Evolutionary conservation across 1,284 basidiomycete species (phyloP).

Genomic region (Apiotrichum akiyoshidainum): DNA sequence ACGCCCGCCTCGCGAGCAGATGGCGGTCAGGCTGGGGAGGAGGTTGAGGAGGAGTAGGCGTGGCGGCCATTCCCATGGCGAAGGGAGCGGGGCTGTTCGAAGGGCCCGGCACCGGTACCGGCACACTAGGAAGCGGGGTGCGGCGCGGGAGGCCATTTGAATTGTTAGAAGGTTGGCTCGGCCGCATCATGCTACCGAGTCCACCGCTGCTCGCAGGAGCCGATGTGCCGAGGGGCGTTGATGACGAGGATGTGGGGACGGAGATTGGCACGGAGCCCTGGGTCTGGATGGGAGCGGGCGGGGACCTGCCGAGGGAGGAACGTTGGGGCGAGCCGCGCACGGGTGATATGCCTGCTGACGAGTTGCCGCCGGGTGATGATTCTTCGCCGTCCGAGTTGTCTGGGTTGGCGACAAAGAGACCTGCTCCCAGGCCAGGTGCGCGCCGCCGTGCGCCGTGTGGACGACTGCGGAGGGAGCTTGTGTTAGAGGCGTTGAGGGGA

Average conservation of each 20-base stretch:
- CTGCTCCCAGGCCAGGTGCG: conserved; percentile 19
- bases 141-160: conserved; percentile 17
- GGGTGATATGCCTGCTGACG: neutral
- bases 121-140: conserved; percentile 19
- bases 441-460: conserved; percentile 38
- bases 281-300: neutral
- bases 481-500: neutral
- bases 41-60: conserved; percentile 31
- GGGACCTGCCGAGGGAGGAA: neutral
- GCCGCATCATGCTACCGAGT: too few relatives aligned
- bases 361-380: conserved; percentile 1
- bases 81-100: conserved; percentile 9
- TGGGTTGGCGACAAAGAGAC: conserved; percentile 43
- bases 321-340: conserved; percentile 4
- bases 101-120: conserved; percentile 13
- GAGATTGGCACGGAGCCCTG: neutral
- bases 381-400: conserved; percentile 45
- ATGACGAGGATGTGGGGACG: neutral
- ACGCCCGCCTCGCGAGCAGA: conserved; percentile 25
- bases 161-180: too few relatives aligned
- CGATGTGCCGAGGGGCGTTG: neutral
- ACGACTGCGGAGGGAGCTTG: conserved; percentile 14
- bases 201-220: neutral
- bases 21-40: conserved; percentile 47
- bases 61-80: neutral